A percentile compares a stretch with the other conserved stretches of the same genome.
Evolutionary conservation across 257 asterid species (phyloP).

Genomic region (Buddleja alternifolia): DNA sequence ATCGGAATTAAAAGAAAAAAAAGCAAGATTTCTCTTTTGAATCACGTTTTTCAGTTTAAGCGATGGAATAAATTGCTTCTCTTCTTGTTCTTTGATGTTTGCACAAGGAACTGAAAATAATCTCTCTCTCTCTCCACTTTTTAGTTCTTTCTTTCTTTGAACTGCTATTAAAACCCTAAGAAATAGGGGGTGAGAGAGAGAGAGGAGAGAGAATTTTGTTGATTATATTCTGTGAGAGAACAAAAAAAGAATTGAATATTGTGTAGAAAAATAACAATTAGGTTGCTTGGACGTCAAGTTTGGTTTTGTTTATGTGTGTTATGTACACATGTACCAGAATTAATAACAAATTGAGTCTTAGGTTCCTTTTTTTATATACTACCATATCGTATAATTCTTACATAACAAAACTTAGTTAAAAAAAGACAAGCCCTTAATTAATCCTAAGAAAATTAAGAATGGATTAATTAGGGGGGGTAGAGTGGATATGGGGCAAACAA

Average conservation of each 20-base stretch:
- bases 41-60: slow-evolving; percentile 36
- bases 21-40: slow-evolving; percentile 8
- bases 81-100: slow-evolving; percentile 38
- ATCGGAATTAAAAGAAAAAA: neutral
- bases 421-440: neutral
- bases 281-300: slow-evolving; percentile 96
- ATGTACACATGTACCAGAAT: slow-evolving; percentile 33
- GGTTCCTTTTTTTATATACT: slow-evolving; percentile 11
- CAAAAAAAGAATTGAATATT: slow-evolving; percentile 27
- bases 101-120: slow-evolving; percentile 37
- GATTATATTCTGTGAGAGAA: slow-evolving; percentile 47
- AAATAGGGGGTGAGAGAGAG: slow-evolving; percentile 18
- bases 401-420: neutral
- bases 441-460: neutral
- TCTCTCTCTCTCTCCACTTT: slow-evolving; percentile 21
- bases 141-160: slow-evolving; percentile 20
- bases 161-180: slow-evolving; percentile 21
- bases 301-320: slow-evolving; percentile 44
- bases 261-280: slow-evolving; percentile 32
- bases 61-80: slow-evolving; percentile 23
- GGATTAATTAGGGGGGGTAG: slow-evolving; percentile 33
- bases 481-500: slow-evolving; percentile 65
- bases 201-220: slow-evolving; percentile 32
- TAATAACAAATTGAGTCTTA: slow-evolving; percentile 7
- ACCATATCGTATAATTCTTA: neutral